phyloP scores from a whole-genome alignment of 768 basidiomycete species.

The Pisolithus sp. region DNA sequence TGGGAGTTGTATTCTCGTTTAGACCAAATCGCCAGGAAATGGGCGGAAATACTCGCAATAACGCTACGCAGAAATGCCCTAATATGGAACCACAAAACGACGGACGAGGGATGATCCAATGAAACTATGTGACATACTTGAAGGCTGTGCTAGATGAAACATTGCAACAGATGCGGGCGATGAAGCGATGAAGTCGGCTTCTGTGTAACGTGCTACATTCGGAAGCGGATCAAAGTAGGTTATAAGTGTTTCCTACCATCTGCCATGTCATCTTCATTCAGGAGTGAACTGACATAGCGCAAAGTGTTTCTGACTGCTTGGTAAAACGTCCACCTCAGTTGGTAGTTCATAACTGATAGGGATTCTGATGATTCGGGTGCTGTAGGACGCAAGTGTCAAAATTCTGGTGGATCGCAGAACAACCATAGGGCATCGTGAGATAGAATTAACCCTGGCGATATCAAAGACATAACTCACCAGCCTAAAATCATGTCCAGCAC shows the following conservation, averaged over 20 bases:
- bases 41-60: conserved; percentile 3
- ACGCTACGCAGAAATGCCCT: conserved; percentile 2
- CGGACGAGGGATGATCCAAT: conserved; percentile 3
- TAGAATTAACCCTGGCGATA: no score
- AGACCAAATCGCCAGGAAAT: background rate
- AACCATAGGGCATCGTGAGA: no score
- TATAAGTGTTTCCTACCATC: background rate
- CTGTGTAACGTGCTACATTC: background rate
- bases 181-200: conserved; percentile 1
- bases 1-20: background rate
- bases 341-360: no score
- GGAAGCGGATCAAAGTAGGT: background rate
- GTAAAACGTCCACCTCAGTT: no score
- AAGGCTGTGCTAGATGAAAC: conserved; percentile 6
- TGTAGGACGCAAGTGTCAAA: no score
- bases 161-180: conserved; percentile 3
- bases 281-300: no score
- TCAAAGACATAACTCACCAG: no score
- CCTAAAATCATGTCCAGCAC: no score
- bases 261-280: no score
- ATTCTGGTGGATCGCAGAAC: no score
- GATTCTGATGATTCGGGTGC: no score
- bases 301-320: no score
- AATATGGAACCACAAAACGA: background rate
- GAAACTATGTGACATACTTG: conserved; percentile 1